Base-by-base conservation (phyloP, 106 monocot genomes). In the Dendrobium nobile region DNA sequence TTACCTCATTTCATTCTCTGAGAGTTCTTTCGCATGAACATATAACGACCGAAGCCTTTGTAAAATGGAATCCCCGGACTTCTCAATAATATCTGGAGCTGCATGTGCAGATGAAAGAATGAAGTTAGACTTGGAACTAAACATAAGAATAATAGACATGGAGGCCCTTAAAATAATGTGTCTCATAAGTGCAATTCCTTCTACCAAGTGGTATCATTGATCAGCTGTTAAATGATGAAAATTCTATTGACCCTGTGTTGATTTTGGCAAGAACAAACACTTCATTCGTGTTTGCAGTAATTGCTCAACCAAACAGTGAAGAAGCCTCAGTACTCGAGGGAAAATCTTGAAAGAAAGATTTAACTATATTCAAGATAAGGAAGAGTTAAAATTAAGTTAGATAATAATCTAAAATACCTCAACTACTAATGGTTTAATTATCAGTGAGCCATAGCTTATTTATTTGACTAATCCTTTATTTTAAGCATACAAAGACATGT, bases 1-100 rank as follows among this genome's bases (percentile, higher is more conserved):
- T 48, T 92, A 95, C 98, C 87, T 93, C 61, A 85, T 84, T 99
- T 99, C 98, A 88, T 48, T 91, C 72, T 95, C 95, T 61, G 92
- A 87, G 44, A 99, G 91, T 3, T 93, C 91, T 88, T 95, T 99
- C 22, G 92, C 98, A 77, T 70, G 79, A 67, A 18, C 55, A 81
- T 95, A 99, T 72, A 99, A 83, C 37, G 54, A 3, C 33, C 92
- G 87, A 37, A 99, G 92, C 68, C 77, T 89, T 68, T 31, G 20
- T 43, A 85, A 56, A 22, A 48, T 56, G 41, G 65, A n/a, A 79
- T 82, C 78, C 33, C 40, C 78, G 24, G 72, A 40, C 27, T 80
- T 77, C 18, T 78, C 80, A 59, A 79, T 72, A 27, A 73, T 73
- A 28, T 84, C 79, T 33, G 83, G 73, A 73, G 83, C 82, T 83